Evolutionary conservation across 2,329 filamentous ascomycete genomes (phyloP).

Genomic region (Neofusicoccum ribis): DNA sequence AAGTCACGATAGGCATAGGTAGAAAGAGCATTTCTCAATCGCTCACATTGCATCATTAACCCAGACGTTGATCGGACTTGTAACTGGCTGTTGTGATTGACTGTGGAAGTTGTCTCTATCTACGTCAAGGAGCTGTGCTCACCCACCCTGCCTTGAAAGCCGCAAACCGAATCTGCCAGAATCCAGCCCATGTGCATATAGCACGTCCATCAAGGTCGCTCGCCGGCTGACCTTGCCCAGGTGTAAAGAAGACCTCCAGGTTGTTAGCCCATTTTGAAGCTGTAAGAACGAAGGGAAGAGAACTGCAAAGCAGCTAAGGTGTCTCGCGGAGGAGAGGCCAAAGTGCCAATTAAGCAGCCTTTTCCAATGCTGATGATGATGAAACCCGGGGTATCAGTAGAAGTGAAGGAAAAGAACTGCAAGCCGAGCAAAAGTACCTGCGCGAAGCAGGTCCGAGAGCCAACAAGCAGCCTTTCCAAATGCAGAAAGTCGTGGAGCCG

Average conservation of each 20-base stretch:
- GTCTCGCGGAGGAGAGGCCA: not conserved
- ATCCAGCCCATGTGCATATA: not conserved
- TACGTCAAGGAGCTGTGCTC: slow-evolving; percentile 4
- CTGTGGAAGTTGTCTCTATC: not conserved
- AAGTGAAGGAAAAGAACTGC: not conserved
- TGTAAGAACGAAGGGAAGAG: not conserved
- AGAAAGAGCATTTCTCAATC: no score
- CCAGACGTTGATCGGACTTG: not conserved
- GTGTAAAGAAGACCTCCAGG: no score
- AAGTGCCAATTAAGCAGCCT: not conserved
- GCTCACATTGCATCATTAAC: no score
- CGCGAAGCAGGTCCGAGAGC: not conserved
- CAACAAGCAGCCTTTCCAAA: not conserved
- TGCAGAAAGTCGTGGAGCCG: not conserved
- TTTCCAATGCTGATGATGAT: not conserved
- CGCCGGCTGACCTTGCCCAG: no score
- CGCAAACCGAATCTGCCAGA: not conserved
- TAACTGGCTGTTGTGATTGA: not conserved
- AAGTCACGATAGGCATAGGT: no score
- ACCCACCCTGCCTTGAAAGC: not conserved
- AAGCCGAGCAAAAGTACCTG: not conserved
- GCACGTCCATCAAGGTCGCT: not conserved
- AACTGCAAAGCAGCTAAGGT: not conserved
- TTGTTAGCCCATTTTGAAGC: no score
- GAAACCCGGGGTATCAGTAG: not conserved